phyloP scores from a whole-genome alignment of 768 basidiomycete species.

The Lentinus brumalis region DNA sequence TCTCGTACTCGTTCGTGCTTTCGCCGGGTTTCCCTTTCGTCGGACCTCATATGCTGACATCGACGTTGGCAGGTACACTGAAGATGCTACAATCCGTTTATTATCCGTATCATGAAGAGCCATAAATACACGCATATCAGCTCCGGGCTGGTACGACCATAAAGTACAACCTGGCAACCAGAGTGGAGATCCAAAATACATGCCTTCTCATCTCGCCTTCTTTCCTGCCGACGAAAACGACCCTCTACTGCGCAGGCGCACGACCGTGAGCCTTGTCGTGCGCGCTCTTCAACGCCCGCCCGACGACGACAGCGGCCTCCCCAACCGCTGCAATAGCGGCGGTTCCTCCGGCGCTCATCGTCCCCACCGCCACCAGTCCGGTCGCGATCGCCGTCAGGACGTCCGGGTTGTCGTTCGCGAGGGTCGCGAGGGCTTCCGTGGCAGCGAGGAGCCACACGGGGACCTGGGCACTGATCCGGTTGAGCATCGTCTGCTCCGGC shows the following conservation, averaged over 20 bases:
- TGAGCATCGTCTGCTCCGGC: constrained; percentile 15
- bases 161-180: too few relatives aligned
- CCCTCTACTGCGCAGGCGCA: not conserved
- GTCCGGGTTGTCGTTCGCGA: constrained; percentile 20
- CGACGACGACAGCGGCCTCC: constrained; percentile 16
- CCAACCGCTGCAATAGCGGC: constrained; percentile 17
- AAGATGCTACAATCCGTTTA: too few relatives aligned
- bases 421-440: constrained; percentile 19
- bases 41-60: not conserved
- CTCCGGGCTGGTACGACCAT: too few relatives aligned
- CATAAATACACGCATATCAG: too few relatives aligned
- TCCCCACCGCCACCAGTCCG: constrained; percentile 17
- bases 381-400: constrained; percentile 17
- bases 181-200: not conserved
- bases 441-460: constrained; percentile 26
- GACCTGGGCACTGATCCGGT: constrained; percentile 21
- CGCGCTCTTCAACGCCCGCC: constrained; percentile 15
- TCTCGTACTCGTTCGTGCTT: not conserved
- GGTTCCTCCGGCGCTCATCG: constrained; percentile 6
- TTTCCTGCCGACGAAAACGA: too few relatives aligned
- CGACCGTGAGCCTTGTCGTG: constrained; percentile 8
- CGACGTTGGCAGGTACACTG: too few relatives aligned
- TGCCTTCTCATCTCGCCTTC: not conserved
- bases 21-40: not conserved
- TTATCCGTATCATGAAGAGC: too few relatives aligned